Conservation (phyloP, 2,329 filamentous ascomycete species). For the Hypoxylon sp. region DNA sequence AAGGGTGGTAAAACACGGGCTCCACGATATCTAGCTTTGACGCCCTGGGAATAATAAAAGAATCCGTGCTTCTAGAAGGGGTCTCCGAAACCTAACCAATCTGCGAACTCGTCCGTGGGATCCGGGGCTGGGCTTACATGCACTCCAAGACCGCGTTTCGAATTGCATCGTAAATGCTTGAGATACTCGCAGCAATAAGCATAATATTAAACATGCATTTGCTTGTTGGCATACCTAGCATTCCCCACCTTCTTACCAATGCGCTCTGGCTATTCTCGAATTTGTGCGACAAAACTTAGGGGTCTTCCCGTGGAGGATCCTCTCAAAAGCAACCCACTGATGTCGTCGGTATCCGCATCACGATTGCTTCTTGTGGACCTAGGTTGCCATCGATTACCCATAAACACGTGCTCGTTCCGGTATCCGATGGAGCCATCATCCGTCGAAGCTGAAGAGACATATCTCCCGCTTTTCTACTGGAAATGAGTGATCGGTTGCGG, state of each 20-base stretch:
- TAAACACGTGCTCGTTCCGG: background rate
- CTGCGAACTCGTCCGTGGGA: constrained; percentile 23
- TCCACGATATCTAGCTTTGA: constrained; percentile 31
- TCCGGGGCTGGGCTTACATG: constrained; percentile 31
- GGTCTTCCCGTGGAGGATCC: constrained; percentile 5
- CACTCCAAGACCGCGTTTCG: constrained; percentile 27
- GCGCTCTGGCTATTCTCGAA: constrained; percentile 19
- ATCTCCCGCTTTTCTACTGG: background rate
- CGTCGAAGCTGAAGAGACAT: constrained; percentile 1
- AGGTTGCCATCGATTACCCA: constrained; percentile 6
- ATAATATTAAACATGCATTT: constrained; percentile 34
- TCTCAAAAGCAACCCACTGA: background rate
- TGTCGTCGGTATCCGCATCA: constrained; percentile 14
- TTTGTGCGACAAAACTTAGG: constrained; percentile 23
- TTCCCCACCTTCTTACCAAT: constrained; percentile 29
- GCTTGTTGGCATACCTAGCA: constrained; percentile 20
- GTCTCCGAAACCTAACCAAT: constrained; percentile 31
- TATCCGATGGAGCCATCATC: constrained; percentile 4
- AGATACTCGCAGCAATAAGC: constrained; percentile 24
- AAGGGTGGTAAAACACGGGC: constrained; percentile 39
- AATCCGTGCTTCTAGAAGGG: constrained; percentile 37
- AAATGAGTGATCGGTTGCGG: constrained; percentile 7
- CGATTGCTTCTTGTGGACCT: constrained; percentile 18
- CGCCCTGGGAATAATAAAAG: constrained; percentile 21
- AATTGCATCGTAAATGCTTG: constrained; percentile 23